phyloP scores from a whole-genome alignment of 2,329 filamentous ascomycete species.

The Claviceps sp. region DNA sequence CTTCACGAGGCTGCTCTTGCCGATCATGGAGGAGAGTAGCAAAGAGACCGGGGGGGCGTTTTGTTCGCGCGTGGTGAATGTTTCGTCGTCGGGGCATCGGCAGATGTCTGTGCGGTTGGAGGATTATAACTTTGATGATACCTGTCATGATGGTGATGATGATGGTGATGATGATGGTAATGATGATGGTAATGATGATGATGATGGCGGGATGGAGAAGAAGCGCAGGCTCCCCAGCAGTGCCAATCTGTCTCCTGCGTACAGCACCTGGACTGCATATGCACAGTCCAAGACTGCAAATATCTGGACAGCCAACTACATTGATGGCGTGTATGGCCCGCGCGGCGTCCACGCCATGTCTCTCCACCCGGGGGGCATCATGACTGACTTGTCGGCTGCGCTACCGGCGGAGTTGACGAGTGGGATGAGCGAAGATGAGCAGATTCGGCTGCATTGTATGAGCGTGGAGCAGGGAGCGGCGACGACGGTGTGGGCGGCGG shows the following conservation, averaged over 20 bases:
- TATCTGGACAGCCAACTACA: slow-evolving; percentile 33
- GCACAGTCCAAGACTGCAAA: slow-evolving; percentile 35
- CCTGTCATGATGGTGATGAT: too few relatives aligned
- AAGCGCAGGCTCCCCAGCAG: too few relatives aligned
- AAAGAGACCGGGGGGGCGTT: slow-evolving; percentile 26
- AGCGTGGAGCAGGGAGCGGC: slow-evolving; percentile 29
- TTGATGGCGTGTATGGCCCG: slow-evolving; percentile 32
- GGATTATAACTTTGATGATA: background rate
- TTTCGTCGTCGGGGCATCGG: slow-evolving; percentile 4
- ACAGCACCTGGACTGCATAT: slow-evolving; percentile 25
- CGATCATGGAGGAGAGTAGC: slow-evolving; percentile 14
- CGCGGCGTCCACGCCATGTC: slow-evolving; percentile 24
- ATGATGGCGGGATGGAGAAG: background rate
- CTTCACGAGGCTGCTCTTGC: slow-evolving; percentile 24
- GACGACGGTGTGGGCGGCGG: slow-evolving; percentile 30
- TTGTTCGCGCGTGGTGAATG: slow-evolving; percentile 25
- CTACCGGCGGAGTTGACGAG: background rate
- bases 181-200: background rate
- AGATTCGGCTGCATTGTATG: background rate
- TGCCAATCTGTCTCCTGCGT: background rate
- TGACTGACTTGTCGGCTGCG: background rate
- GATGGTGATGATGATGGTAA: too few relatives aligned
- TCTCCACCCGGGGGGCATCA: slow-evolving; percentile 23
- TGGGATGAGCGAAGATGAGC: background rate
- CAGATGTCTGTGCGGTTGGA: background rate